These are phyloP conservation scores for Rosa persica DNA, from an alignment of 306 rosid species.

Conservation along the genomic window DNA sequence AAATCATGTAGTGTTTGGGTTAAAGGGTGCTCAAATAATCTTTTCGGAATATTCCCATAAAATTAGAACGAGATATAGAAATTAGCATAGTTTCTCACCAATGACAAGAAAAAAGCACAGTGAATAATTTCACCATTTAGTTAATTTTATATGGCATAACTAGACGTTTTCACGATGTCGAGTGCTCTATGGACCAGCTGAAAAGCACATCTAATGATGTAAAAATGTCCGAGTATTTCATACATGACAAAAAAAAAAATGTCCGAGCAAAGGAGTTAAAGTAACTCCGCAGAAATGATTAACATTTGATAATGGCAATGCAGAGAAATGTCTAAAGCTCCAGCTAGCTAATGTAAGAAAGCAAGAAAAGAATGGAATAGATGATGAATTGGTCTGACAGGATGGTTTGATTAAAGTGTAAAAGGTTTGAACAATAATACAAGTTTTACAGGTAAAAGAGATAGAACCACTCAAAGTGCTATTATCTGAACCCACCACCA, in stretches of 20 bases:
- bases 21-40: background rate
- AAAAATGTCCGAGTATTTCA: background rate
- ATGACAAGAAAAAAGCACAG: background rate
- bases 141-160: too few relatives aligned
- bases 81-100: background rate
- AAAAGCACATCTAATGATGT: too few relatives aligned
- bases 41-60: background rate
- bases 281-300: background rate
- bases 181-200: too few relatives aligned
- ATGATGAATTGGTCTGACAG: constrained; percentile 21
- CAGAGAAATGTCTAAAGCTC: constrained; percentile 1
- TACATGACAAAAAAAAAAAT: background rate
- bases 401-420: background rate
- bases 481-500: constrained; percentile 26
- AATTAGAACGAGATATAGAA: background rate
- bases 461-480: constrained; percentile 11
- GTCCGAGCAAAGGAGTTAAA: background rate
- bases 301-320: background rate
- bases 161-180: too few relatives aligned
- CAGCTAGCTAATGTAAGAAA: constrained; percentile 17
- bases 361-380: constrained; percentile 11
- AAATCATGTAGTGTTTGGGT: constrained; percentile 13
- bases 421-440: constrained; percentile 33
- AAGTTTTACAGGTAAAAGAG: constrained; percentile 26
- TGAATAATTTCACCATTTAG: background rate